Evolutionary conservation across 768 basidiomycete species (phyloP).

Genomic region (Tylopilus sp.): DNA sequence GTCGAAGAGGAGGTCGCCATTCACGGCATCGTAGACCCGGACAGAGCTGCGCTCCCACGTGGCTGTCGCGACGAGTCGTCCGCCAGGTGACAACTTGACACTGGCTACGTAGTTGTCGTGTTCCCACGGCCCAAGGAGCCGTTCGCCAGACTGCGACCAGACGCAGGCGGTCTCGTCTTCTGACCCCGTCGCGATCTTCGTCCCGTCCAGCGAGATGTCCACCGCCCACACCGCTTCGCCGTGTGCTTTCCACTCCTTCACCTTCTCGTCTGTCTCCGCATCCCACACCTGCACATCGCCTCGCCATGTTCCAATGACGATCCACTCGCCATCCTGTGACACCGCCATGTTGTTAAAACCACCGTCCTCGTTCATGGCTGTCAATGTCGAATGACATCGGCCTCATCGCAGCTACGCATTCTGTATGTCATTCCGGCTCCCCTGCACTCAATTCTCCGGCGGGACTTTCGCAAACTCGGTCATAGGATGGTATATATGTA

Average conservation of each 20-base stretch:
- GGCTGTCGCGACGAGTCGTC: not conserved
- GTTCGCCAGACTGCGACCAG: not conserved
- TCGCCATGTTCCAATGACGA: not conserved
- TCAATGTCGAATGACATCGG: no score
- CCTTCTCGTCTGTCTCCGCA: not conserved
- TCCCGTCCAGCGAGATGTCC: not conserved
- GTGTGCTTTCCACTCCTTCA: not conserved
- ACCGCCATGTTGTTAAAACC: not conserved
- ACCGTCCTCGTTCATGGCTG: no score
- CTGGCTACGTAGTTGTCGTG: not conserved
- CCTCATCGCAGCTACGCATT: no score
- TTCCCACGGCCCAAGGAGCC: not conserved
- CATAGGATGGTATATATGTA: no score
- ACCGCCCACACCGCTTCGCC: not conserved
- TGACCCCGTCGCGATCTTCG: not conserved
- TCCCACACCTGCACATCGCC: not conserved
- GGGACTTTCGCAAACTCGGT: no score
- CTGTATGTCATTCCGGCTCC: no score
- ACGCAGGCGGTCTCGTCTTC: not conserved
- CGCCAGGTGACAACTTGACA: not conserved
- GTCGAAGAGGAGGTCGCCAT: not conserved
- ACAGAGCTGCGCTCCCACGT: not conserved
- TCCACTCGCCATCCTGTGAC: not conserved
- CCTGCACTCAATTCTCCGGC: no score
- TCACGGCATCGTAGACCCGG: not conserved